Evolutionary conservation across 805 yeast species (phyloP).

Genomic region (Saccharomycopsis guyanensis): DNA sequence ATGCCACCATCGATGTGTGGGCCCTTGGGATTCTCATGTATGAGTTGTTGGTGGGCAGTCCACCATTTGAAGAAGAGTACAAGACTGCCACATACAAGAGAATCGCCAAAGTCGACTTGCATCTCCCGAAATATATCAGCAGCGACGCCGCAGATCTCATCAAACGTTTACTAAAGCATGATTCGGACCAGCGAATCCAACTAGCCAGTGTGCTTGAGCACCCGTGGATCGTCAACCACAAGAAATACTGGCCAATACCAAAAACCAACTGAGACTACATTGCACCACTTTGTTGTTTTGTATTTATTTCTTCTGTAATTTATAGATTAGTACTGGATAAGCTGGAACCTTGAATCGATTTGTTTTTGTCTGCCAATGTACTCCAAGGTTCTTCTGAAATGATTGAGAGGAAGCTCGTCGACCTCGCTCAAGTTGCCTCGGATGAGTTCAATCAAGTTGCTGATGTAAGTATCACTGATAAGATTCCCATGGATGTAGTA

Average conservation of each 20-base stretch:
- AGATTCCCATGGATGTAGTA: constrained; percentile 76
- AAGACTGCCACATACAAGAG: constrained; percentile 73
- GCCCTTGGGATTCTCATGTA: constrained; percentile 82
- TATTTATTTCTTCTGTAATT: too few relatives aligned
- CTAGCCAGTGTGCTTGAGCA: constrained; percentile 59
- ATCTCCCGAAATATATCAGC: constrained; percentile 63
- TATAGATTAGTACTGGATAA: constrained; percentile 33
- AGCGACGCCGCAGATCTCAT: constrained; percentile 75
- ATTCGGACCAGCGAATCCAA: constrained; percentile 58
- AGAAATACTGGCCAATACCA: constrained; percentile 45
- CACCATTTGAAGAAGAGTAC: constrained; percentile 85
- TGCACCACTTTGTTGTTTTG: too few relatives aligned
- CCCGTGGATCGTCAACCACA: constrained; percentile 75
- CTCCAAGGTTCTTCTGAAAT: constrained; percentile 64
- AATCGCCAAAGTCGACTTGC: constrained; percentile 69
- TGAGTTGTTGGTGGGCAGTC: constrained; percentile 80
- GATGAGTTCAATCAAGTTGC: constrained; percentile 80
- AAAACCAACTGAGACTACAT: neutral
- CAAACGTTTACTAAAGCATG: constrained; percentile 49
- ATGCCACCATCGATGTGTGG: constrained; percentile 81
- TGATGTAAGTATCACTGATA: constrained; percentile 68
- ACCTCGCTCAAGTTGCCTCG: constrained; percentile 45
- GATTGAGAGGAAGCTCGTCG: constrained; percentile 37
- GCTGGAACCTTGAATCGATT: constrained; percentile 60
- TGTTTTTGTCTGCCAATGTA: constrained; percentile 64